Conservation (phyloP, 306 rosid genomes). For the Rubus parviflorus region DNA sequence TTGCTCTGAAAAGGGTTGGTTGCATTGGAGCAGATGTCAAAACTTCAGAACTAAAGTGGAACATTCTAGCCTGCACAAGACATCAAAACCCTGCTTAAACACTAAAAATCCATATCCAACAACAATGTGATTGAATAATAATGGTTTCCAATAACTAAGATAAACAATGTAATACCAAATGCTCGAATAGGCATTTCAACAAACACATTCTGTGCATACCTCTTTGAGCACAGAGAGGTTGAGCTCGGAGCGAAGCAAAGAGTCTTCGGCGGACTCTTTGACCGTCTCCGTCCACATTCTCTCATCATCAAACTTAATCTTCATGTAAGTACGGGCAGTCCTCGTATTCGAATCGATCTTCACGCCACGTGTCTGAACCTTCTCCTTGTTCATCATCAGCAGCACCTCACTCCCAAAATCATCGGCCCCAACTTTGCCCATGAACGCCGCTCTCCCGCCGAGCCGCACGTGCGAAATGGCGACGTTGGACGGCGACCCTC, state of each 20-base stretch:
- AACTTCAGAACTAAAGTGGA: slow-evolving; percentile 67
- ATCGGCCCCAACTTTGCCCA: slow-evolving; percentile 85
- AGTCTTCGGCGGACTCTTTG: slow-evolving; percentile 65
- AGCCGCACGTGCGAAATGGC: slow-evolving; percentile 89
- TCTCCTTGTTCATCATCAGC: slow-evolving; percentile 72
- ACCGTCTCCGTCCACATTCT: slow-evolving; percentile 59
- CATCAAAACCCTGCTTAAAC: slow-evolving; percentile 4
- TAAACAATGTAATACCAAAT: background rate
- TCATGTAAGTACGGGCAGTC: slow-evolving; percentile 63
- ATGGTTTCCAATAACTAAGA: background rate
- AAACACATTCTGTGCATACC: slow-evolving; percentile 31
- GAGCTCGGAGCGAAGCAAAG: slow-evolving; percentile 57
- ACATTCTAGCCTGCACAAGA: slow-evolving; percentile 45
- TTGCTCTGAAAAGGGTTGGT: slow-evolving; percentile 42
- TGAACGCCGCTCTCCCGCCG: slow-evolving; percentile 81
- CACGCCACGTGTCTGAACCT: slow-evolving; percentile 79
- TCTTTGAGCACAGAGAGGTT: slow-evolving; percentile 82
- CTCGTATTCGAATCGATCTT: slow-evolving; percentile 43
- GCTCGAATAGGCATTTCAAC: background rate
- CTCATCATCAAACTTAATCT: slow-evolving; percentile 62
- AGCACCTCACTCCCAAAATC: slow-evolving; percentile 69
- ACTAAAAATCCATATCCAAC: background rate
- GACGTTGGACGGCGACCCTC: slow-evolving; percentile 75
- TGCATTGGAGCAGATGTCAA: slow-evolving; percentile 39
- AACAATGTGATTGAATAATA: background rate